Percentiles rank a stretch among this genome's conserved stretches.
Evolutionary conservation across 768 basidiomycete species (phyloP).

Genomic region (Psilocybe cubensis): DNA sequence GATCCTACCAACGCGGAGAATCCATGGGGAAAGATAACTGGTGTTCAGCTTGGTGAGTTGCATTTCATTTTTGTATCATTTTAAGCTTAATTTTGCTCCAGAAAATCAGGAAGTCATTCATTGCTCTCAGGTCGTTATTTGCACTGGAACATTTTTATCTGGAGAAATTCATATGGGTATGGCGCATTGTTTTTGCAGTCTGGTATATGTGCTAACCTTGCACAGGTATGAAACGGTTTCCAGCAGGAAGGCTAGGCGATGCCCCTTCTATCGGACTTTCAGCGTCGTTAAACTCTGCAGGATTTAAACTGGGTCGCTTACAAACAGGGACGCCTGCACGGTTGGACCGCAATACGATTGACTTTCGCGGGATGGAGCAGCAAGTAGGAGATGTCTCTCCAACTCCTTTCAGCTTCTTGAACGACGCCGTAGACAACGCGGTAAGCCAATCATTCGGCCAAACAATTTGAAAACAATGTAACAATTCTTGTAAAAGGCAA

Average conservation of each 20-base stretch:
- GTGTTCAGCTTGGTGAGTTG: slow-evolving; percentile 67
- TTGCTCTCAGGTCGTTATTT: slow-evolving; percentile 84
- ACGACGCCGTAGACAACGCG: slow-evolving; percentile 68
- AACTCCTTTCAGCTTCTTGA: slow-evolving; percentile 77
- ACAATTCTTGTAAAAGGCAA: slow-evolving; percentile 46
- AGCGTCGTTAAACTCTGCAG: slow-evolving; percentile 69
- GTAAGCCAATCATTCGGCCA: slow-evolving; percentile 37
- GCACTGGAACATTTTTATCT: slow-evolving; percentile 90
- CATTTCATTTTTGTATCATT: background rate
- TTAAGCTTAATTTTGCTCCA: slow-evolving; percentile 27
- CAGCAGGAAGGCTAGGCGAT: slow-evolving; percentile 79
- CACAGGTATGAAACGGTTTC: slow-evolving; percentile 69
- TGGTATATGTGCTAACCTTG: background rate
- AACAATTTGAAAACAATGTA: background rate
- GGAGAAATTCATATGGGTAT: slow-evolving; percentile 91
- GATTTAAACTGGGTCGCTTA: slow-evolving; percentile 81
- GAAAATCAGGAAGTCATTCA: slow-evolving; percentile 75
- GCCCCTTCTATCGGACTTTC: slow-evolving; percentile 77
- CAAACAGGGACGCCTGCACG: slow-evolving; percentile 90
- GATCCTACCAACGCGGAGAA: slow-evolving; percentile 44
- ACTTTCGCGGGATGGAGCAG: slow-evolving; percentile 60
- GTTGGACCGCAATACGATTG: slow-evolving; percentile 68
- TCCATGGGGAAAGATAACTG: slow-evolving; percentile 57
- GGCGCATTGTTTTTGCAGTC: background rate
- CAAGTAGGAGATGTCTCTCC: slow-evolving; percentile 74